A percentile compares a stretch with the other conserved stretches of the same genome.
These are phyloP conservation scores for Glycyrrhiza uralensis DNA, from an alignment of 306 rosid species.

Conservation along the genomic window DNA sequence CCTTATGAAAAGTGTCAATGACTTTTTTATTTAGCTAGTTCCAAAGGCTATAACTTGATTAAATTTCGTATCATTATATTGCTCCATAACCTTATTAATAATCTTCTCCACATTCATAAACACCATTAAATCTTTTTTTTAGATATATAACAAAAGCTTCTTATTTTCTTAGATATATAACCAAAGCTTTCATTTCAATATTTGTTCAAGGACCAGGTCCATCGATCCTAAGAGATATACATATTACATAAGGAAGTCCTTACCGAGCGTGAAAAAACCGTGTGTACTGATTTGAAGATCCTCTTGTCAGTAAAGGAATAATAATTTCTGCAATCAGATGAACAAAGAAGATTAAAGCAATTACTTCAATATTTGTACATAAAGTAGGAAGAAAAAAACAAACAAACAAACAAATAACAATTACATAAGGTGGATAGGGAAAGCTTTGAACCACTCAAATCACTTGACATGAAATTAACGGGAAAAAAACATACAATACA, in stretches of 20 bases:
- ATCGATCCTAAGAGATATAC: not conserved
- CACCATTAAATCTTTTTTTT: not conserved
- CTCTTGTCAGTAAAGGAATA: conserved; percentile 29
- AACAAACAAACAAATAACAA: not conserved
- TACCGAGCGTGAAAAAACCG: conserved; percentile 48
- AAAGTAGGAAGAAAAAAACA: not conserved
- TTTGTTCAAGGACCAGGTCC: not conserved
- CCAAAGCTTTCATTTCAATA: not conserved
- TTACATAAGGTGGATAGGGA: not conserved
- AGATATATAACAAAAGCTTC: not conserved
- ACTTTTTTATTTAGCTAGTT: not conserved
- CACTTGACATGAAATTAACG: not conserved
- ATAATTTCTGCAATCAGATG: conserved; percentile 44
- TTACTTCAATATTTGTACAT: not conserved
- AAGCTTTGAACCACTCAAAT: not conserved
- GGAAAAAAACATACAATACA: conserved; percentile 3
- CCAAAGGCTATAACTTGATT: not conserved
- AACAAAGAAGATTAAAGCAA: not conserved
- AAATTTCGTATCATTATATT: not conserved
- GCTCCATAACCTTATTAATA: not conserved
- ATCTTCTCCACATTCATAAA: not conserved
- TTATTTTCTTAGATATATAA: not conserved
- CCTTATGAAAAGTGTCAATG: not conserved
- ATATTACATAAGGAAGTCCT: conserved; percentile 15
- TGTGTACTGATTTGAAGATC: conserved; percentile 36